Evolutionary conservation across 2,329 filamentous ascomycete genomes (phyloP).

Genomic region (Epichloe scottii): DNA sequence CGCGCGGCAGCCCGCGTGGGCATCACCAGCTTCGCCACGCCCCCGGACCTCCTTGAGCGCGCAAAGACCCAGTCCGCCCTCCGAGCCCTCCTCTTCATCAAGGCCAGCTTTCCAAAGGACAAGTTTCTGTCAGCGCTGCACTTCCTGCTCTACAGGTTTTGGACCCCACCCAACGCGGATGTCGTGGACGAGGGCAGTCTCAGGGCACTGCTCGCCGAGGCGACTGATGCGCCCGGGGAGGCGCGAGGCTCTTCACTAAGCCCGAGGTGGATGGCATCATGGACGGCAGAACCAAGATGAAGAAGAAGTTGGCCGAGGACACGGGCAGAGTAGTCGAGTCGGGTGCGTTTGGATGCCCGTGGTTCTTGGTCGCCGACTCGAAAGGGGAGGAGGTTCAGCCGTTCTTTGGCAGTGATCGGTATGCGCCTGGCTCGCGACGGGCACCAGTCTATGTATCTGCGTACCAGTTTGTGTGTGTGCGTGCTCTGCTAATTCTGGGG

Average conservation of each 20-base stretch:
- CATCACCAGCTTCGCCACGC: conserved; percentile 23
- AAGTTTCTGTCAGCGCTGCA: conserved; percentile 41
- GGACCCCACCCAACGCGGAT: conserved; percentile 45
- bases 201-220: conserved; percentile 21
- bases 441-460: conserved; percentile 8
- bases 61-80: conserved; percentile 42
- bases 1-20: conserved; percentile 27
- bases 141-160: conserved; percentile 48
- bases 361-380: conserved; percentile 54
- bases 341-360: conserved; percentile 67
- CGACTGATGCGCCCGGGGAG: conserved; percentile 15
- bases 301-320: conserved; percentile 34
- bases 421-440: conserved; percentile 2
- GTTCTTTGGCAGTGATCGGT: conserved; percentile 68
- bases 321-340: conserved; percentile 49
- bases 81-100: conserved; percentile 54
- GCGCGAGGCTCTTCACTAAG: conserved; percentile 30
- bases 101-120: conserved; percentile 36
- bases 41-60: conserved; percentile 30
- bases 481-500: background rate
- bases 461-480: background rate
- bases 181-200: conserved; percentile 47
- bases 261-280: conserved; percentile 45
- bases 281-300: conserved; percentile 34
- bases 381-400: conserved; percentile 47